A percentile compares a stretch with the other conserved stretches of the same genome.
phyloP scores from a whole-genome alignment of 1,284 basidiomycete species.

The Sporisorium scitamineum region DNA sequence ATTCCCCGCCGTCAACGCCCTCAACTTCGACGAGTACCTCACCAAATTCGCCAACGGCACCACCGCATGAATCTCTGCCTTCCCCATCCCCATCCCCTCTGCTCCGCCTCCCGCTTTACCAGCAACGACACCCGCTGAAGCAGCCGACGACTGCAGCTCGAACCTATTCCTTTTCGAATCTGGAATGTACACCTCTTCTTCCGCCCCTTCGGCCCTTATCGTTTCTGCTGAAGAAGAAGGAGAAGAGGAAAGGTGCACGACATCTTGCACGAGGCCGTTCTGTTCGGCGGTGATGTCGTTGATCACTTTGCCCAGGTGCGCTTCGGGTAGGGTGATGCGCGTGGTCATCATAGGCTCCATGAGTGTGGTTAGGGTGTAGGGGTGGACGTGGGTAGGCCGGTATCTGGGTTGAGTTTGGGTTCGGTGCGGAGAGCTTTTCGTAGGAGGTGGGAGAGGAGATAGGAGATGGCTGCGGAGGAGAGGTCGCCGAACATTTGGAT shows the following conservation, averaged over 20 bases:
- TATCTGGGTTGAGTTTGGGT: conserved; percentile 13
- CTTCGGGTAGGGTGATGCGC: conserved; percentile 46
- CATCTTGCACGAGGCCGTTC: conserved; percentile 56
- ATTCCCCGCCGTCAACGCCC: conserved; percentile 83
- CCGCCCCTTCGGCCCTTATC: conserved; percentile 67
- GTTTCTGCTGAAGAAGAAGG: no score
- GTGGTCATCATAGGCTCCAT: conserved; percentile 68
- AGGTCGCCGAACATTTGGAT: conserved; percentile 55
- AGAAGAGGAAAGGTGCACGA: conserved; percentile 67
- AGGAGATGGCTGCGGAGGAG: conserved; percentile 48
- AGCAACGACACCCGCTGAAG: conserved; percentile 56
- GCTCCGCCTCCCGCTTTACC: conserved; percentile 55
- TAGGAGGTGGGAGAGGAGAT: conserved; percentile 48
- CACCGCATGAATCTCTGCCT: conserved; percentile 70
- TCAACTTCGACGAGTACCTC: conserved; percentile 81
- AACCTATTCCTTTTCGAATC: conserved; percentile 73
- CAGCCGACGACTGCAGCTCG: conserved; percentile 75
- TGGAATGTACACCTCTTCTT: conserved; percentile 77
- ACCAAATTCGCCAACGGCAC: conserved; percentile 84
- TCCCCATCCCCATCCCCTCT: conserved; percentile 41
- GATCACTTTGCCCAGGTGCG: conserved; percentile 60
- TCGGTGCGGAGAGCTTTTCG: conserved; percentile 47
- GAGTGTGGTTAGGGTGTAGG: conserved; percentile 36
- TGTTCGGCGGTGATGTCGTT: conserved; percentile 64
- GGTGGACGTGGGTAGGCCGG: neutral